These are phyloP conservation scores for Neurospora sp. DNA, from an alignment of 495 filamentous ascomycete species.

Conservation along the genomic window DNA sequence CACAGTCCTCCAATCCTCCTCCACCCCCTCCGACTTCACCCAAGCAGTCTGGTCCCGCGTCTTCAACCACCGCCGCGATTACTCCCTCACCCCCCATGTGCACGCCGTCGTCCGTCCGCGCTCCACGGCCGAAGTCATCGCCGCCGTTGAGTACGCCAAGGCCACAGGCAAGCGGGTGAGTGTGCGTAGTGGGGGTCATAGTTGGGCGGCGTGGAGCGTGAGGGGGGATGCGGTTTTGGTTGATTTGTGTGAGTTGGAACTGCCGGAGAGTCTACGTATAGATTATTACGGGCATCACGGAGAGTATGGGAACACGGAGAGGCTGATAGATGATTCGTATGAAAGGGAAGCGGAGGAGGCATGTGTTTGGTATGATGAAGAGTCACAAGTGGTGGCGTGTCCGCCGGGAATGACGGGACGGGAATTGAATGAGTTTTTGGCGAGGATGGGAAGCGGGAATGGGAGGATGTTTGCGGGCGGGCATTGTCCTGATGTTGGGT, in stretches of 20 bases:
- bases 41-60: constrained; percentile 19
- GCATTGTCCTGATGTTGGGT: constrained; percentile 47
- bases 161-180: constrained; percentile 31
- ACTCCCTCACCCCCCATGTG: constrained; percentile 24
- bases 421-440: constrained; percentile 32
- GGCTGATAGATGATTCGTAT: background rate
- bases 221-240: constrained; percentile 41
- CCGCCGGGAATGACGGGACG: constrained; percentile 36
- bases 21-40: background rate
- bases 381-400: constrained; percentile 22
- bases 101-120: constrained; percentile 35
- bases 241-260: constrained; percentile 31
- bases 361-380: constrained; percentile 26
- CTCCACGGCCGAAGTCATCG: constrained; percentile 27
- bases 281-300: background rate
- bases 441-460: constrained; percentile 15
- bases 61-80: constrained; percentile 24
- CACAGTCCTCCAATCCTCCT: background rate
- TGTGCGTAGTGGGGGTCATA: constrained; percentile 46
- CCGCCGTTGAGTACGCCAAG: constrained; percentile 35
- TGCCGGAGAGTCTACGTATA: background rate
- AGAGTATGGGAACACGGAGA: background rate
- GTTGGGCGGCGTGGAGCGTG: constrained; percentile 44
- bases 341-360: background rate
- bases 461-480: constrained; percentile 41